Evolutionary conservation across 2,329 filamentous ascomycete species (phyloP), one percentile per base, ranked within the genome.

Genomic region (Cladosporium sphaerospermum): DNA sequence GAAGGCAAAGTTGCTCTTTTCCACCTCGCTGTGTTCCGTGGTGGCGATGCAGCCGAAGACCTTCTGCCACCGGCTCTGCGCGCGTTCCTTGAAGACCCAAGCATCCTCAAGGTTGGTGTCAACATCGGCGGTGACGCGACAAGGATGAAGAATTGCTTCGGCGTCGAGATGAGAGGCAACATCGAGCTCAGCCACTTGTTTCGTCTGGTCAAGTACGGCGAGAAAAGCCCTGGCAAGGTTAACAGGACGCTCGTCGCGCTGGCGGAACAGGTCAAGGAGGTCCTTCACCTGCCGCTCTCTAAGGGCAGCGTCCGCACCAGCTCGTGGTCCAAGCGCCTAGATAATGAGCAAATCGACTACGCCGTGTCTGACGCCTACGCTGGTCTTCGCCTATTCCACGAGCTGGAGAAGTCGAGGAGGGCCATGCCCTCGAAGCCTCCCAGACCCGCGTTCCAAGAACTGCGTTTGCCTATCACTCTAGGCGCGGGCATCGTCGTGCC

Each of bases 291-390:
- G 41, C 89, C 90, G 2, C 68, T 96, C 55, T 84, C 78, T 64
- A 96, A 95, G 66, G 88, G 82, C 1, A 72, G 79, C 40, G 87
- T 95, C 1, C 80, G 91, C 14, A 77, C 77, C 1, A 84, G 89
- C 59, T 79, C 92, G 64, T 96, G 92, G 91, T 81, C 81, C 28
- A 71, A 74, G 54, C 64, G 73, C 1, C 71, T 96, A 33, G 76
- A 73, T 16, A 72, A 78, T 58, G 67, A 79, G 9, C 91, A 96
- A 65, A 78, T 88, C 14, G 69, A 79, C 77, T 92, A 78, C 75
- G 86, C 88, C 9, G 89, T 89, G 10, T 84, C 88, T 1, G 89
- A 95, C 67, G 86, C 89, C 0, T 96, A 96, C 65, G 89, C 87
- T 55, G 81, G 84, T 41, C 70, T 86, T 9, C 85, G 88, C 53